Base-by-base conservation (phyloP, 2,329 filamentous ascomycete genomes). In the Cadophora malorum region DNA sequence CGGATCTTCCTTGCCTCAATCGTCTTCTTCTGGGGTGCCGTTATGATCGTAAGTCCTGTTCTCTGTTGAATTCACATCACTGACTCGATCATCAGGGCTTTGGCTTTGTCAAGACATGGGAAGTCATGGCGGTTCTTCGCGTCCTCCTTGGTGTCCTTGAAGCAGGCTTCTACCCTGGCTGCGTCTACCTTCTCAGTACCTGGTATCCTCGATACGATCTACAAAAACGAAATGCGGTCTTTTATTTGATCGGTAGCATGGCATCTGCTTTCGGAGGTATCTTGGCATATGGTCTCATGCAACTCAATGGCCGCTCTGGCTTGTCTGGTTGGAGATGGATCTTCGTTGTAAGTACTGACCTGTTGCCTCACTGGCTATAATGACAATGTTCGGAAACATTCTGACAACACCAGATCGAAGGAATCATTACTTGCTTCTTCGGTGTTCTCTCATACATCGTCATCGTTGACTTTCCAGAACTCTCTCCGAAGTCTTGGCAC, bases 261-360 rank as follows among this genome's bases (percentile, higher is more conserved):
- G 88, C 90, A 0, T 85, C 88, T 0, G 90, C 87, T 1, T 90
- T 90, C 71, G 82, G 88, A 0, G 89, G 90, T 66, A 88, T 93
- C 60, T 81, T 93, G 1, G 89, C 91, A 16, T 93, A 88, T 65
- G 91, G 90, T 6, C 81, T 90, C 73, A 81, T 79, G 81, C 81
- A 78, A 28, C 76, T 82, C 79, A 66, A 78, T 19, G 80, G 79
- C 14, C 64, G 76, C 0, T 71, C 52, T 4, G 67, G 67, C 23
- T 64, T 73, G 0, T 25, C 67, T 0, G 72, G 72, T 10, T 75
- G 68, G 70, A 68, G 72, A 63, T 86, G 84, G 82, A 78, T 86
- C 16, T 85, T 88, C 70, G 76, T 88, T 0, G 71, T 74, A 56
- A 49, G 84, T 92, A 74, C 84, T 10, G 21, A 14, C 4, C 21